Conservation (phyloP, 2,329 filamentous ascomycete species). For the Fusarium liriodendri region DNA sequence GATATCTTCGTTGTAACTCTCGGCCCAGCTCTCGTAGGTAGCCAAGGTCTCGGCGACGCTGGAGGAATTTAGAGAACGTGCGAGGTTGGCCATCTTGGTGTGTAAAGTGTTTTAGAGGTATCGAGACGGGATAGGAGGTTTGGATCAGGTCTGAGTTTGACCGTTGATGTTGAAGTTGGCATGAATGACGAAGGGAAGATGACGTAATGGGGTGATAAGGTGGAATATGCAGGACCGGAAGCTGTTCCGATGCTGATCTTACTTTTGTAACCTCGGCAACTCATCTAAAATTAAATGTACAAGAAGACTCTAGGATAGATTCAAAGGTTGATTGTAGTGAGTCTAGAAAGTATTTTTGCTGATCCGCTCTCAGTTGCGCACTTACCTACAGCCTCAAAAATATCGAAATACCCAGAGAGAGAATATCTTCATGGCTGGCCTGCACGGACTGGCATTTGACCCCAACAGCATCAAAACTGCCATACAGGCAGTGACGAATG, state of each 20-base stretch:
- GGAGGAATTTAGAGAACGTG: slow-evolving; percentile 18
- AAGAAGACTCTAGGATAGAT: neutral
- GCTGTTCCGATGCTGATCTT: neutral
- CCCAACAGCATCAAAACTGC: no score
- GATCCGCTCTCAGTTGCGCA: neutral
- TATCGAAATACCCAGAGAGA: neutral
- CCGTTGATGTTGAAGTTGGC: neutral
- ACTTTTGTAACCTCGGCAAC: neutral
- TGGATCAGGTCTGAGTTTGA: neutral
- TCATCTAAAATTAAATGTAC: neutral
- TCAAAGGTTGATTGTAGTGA: neutral
- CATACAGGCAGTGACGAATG: no score
- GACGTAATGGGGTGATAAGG: neutral
- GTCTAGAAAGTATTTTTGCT: neutral
- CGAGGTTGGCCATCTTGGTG: slow-evolving; percentile 13
- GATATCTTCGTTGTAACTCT: slow-evolving; percentile 42
- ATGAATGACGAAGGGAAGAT: neutral
- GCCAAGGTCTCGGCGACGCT: slow-evolving; percentile 19
- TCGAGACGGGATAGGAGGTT: neutral
- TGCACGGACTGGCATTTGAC: no score
- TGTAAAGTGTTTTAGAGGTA: no score
- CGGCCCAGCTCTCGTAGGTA: slow-evolving; percentile 45
- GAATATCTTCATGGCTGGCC: neutral
- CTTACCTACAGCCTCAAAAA: neutral
- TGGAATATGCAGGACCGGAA: neutral